Base-by-base conservation (phyloP, 768 basidiomycete genomes). In the Crucibulum laeve region DNA sequence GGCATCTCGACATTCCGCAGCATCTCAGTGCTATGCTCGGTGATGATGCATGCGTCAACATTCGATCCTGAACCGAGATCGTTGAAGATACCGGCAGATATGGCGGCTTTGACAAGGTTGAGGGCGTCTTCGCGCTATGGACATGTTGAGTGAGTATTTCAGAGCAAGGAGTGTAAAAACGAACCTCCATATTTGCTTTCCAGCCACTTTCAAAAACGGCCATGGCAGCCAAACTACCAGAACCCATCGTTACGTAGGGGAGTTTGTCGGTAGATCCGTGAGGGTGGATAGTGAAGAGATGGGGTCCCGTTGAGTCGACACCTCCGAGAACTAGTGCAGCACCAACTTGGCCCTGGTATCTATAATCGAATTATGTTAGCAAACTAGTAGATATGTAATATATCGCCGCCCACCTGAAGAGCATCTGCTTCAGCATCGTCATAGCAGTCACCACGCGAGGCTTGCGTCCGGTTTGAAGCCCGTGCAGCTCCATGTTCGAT, bases 1-100 rank as follows among this genome's bases (percentile, higher is more conserved):
- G 96, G 96, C 73, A 78, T 93, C 64, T 88, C 84, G 59, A 87
- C 88, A 69, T 97, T 97, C 49, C 96, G 79, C 46, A 97, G 69
- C 88, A 89, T 94, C 64, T 96, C 92, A 0, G 93, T 94, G 47
- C 82, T 71, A 38, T 75, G 68, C 35, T 85, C 83, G 3, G 91
- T 93, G 67, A 99, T 94, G 53, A 98, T 79, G 62, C 94, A 95
- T 1, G 93, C 95, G 63, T 99, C 96, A 55, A 98, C 80, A 61
- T 99, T 98, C n/a, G 91, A 93, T 33, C 96, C 96, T 1, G 95
- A 97, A 3, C 96, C 96, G 25, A 98, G 80, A 71, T 99, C 96
- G 70, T 99, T 98, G 79, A 96, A 98, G 60, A 99, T 94, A 77
- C 96, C 96, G 2, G 91, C 89, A 18, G 87, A 82, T 55, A 99